phyloP scores from a whole-genome alignment of 768 basidiomycete genomes.

The Aureoboletus auriporus region DNA sequence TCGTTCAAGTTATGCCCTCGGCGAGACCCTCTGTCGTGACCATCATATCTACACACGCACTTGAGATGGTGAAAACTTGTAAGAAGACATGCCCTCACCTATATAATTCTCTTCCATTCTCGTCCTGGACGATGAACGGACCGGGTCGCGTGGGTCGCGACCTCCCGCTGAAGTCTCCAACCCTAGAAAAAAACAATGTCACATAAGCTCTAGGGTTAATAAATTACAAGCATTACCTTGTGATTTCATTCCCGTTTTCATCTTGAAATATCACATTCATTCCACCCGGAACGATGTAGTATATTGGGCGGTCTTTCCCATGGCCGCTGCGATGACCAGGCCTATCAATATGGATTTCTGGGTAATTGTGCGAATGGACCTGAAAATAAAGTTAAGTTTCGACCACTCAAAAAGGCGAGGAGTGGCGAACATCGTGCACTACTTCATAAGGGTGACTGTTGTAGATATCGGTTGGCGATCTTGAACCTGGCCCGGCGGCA shows the following conservation, averaged over 20 bases:
- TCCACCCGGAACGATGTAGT: conserved; percentile 65
- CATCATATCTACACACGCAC: conserved; percentile 22
- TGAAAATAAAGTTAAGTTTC: conserved; percentile 12
- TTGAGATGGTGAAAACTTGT: background rate
- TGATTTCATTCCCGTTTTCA: conserved; percentile 58
- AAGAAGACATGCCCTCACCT: conserved; percentile 33
- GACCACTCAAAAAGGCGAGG: background rate
- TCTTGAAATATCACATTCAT: conserved; percentile 67
- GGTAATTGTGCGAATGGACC: conserved; percentile 23
- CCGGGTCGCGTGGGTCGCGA: conserved; percentile 26
- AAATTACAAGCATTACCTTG: conserved; percentile 39
- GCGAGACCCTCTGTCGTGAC: conserved; percentile 18
- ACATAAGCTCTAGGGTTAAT: too few species aligned
- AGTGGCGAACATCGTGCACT: conserved; percentile 10
- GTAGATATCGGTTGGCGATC: conserved; percentile 31
- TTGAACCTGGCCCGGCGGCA: conserved; percentile 7
- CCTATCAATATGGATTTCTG: conserved; percentile 22
- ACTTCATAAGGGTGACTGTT: conserved; percentile 18
- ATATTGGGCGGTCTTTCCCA: conserved; percentile 32
- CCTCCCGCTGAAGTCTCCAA: conserved; percentile 46
- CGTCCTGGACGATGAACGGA: conserved; percentile 58
- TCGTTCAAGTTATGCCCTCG: conserved; percentile 16
- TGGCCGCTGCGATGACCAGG: conserved; percentile 14
- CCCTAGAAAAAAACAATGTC: conserved; percentile 29
- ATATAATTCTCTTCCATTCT: conserved; percentile 54